These are phyloP conservation scores for Scheffersomyces insectosa DNA, from an alignment of 1,139 yeast genomes.

Conservation along the genomic window DNA sequence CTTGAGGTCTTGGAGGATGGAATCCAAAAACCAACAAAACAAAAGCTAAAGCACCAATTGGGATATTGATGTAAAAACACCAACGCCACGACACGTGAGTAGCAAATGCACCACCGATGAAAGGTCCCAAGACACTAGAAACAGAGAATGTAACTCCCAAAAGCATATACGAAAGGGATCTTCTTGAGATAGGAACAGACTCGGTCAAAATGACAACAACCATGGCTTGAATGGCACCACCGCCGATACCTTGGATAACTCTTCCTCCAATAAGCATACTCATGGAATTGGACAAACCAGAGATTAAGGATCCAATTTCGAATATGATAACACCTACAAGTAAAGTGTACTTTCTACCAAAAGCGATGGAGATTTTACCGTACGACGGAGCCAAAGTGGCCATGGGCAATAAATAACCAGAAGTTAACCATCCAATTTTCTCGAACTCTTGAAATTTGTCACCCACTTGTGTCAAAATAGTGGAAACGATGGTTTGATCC, in stretches of 20 bases:
- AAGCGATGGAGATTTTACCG: slow-evolving; percentile 15
- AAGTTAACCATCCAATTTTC: slow-evolving; percentile 16
- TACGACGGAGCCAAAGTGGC: slow-evolving; percentile 16
- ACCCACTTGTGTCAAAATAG: slow-evolving; percentile 14
- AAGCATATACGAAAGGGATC: slow-evolving; percentile 13
- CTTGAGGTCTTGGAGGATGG: slow-evolving; percentile 33
- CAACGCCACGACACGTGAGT: slow-evolving; percentile 8
- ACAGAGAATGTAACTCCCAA: slow-evolving; percentile 15
- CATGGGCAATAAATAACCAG: slow-evolving; percentile 15
- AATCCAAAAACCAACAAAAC: slow-evolving; percentile 26
- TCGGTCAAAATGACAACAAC: slow-evolving; percentile 14
- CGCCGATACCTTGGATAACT: slow-evolving; percentile 17
- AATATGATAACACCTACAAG: slow-evolving; percentile 13
- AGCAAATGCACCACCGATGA: slow-evolving; percentile 17
- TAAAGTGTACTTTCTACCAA: slow-evolving; percentile 16
- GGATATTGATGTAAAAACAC: slow-evolving; percentile 33
- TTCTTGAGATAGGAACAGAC: slow-evolving; percentile 13
- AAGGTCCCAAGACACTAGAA: slow-evolving; percentile 16
- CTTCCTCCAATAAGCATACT: slow-evolving; percentile 18
- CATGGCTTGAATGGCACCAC: slow-evolving; percentile 16
- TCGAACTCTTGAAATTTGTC: slow-evolving; percentile 12
- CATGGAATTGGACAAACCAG: slow-evolving; percentile 13
- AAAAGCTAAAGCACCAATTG: slow-evolving; percentile 37
- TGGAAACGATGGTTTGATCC: slow-evolving; percentile 16
- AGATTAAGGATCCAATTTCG: slow-evolving; percentile 15